A percentile compares a stretch with the other conserved stretches of the same genome.
These are phyloP conservation scores for Coriaria nepalensis DNA, from an alignment of 306 rosid species.

Conservation along the genomic window DNA sequence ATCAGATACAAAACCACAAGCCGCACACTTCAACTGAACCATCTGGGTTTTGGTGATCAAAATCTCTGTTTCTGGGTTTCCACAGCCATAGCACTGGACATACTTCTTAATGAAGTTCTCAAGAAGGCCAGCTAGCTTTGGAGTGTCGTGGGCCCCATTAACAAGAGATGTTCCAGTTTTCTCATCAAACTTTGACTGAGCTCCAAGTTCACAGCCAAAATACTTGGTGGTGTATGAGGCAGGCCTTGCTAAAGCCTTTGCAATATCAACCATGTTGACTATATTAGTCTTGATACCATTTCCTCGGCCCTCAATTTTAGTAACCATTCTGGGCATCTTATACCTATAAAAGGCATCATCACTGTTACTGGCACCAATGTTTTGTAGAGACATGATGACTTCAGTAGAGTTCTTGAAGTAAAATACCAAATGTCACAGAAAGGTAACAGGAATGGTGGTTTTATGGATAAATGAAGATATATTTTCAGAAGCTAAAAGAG, in stretches of 20 bases:
- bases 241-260: conserved; percentile 61
- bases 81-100: conserved; percentile 57
- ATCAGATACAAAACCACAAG: conserved; percentile 54
- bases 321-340: conserved; percentile 61
- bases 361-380: conserved; percentile 52
- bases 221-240: conserved; percentile 53
- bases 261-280: conserved; percentile 62
- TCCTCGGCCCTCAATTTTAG: conserved; percentile 66
- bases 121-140: conserved; percentile 60
- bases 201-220: conserved; percentile 59
- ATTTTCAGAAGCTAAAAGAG: conserved; percentile 13
- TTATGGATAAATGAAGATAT: conserved; percentile 9
- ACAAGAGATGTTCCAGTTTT: conserved; percentile 53
- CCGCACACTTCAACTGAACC: conserved; percentile 60
- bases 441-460: neutral
- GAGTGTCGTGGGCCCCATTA: conserved; percentile 58
- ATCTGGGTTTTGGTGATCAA: conserved; percentile 45
- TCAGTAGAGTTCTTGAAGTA: conserved; percentile 7
- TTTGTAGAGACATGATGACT: conserved; percentile 48
- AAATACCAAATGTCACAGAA: conserved; percentile 11
- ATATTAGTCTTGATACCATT: conserved; percentile 59
- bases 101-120: conserved; percentile 56
- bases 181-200: conserved; percentile 60
- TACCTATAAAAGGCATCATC: conserved; percentile 72
- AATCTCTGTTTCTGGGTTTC: conserved; percentile 60